A percentile compares a stretch with the other conserved stretches of the same genome.
phyloP scores from a whole-genome alignment of 2,329 filamentous ascomycete genomes.

The Periglandula ipomoeae region DNA sequence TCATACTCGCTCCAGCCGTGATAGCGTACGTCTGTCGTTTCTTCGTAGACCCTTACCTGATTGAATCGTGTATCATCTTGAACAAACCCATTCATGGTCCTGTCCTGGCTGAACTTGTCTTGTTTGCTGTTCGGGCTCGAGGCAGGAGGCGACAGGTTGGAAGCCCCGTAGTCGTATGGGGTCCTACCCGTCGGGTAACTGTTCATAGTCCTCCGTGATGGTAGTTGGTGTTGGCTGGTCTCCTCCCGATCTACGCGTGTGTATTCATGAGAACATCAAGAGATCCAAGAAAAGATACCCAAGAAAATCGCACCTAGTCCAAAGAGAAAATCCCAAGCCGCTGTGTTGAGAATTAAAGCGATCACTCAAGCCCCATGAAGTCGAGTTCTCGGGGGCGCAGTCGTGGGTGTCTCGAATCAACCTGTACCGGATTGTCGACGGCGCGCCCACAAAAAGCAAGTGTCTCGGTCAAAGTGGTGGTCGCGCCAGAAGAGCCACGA shows the following conservation, averaged over 20 bases:
- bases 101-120: conserved; percentile 50
- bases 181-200: conserved; percentile 25
- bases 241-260: conserved; percentile 8
- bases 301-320: neutral
- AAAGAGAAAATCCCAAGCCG: neutral
- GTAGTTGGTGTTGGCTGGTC: conserved; percentile 1
- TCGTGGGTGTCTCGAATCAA: neutral
- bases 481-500: neutral
- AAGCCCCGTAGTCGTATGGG: conserved; percentile 26
- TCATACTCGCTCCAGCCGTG: neutral
- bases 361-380: conserved; percentile 7
- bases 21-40: neutral
- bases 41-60: conserved; percentile 38
- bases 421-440: neutral
- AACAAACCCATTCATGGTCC: conserved; percentile 18
- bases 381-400: neutral
- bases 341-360: neutral
- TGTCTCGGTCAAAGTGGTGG: neutral
- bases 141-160: conserved; percentile 22
- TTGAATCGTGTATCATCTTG: conserved; percentile 43
- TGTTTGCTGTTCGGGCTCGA: conserved; percentile 35
- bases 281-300: neutral
- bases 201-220: conserved; percentile 24
- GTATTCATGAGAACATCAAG: conserved; percentile 16
- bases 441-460: neutral